Evolutionary conservation across 2,329 filamentous ascomycete genomes (phyloP), one percentile per base, ranked within the genome.

Genomic region (Pestalotiopsis fici): DNA sequence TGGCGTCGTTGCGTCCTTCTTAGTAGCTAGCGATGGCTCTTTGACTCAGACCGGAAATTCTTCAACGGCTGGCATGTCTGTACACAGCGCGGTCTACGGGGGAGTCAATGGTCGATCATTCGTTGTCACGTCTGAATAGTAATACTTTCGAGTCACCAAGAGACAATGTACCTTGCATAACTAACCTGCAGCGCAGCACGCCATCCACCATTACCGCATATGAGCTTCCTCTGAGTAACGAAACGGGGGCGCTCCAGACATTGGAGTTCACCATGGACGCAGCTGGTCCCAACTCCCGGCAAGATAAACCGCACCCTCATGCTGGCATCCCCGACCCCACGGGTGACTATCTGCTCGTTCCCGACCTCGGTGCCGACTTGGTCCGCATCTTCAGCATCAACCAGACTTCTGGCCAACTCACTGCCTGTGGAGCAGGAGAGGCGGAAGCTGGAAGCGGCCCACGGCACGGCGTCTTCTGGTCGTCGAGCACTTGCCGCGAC

Each of bases 261-360:
- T 70, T 81, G 61, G 76, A 78, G 47, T 85, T 82, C 74, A 81
- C 79, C 69, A 79, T 84, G 78, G 68, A 77, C 2, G 70, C 73
- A 9, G 78, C 79, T 0, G 85, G 85, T 0, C 79, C 84, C 12
- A 77, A 80, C 59, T 76, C 83, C 4, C 83, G 87, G n/a, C 87
- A 89, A 74, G 83, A 88, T 66, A 82, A 80, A 4, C 80, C 86
- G 5, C 87, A 89, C 71, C 86, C 86, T 7, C 87, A 89, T 76
- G 81, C 84, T 21, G 82, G 81, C 4, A 80, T 85, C 71, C 75
- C 80, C 12, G 86, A 85, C 68, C 84, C 82, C 0, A 84, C 83
- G 0, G 83, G 83, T 13, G 74, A 79, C 47, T 88, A 82, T 72
- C 71, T 88, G 25, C 74, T 88, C 1, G 79, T 82, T 7, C 82